These are phyloP conservation scores for Starmerella geochares DNA, from an alignment of 805 yeast species.

Conservation along the genomic window DNA sequence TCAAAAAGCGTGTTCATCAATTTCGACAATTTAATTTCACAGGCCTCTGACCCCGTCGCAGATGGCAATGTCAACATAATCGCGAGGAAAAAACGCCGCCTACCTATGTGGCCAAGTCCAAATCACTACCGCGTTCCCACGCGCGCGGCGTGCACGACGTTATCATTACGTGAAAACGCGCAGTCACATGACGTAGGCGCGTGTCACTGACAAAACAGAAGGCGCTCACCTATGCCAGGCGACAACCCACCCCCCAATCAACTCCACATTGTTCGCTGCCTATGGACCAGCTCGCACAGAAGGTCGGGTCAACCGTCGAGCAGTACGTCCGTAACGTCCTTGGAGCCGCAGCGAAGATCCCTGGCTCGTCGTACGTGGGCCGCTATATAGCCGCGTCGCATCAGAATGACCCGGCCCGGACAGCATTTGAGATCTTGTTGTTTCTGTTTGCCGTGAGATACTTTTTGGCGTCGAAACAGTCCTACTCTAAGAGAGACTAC, in stretches of 20 bases:
- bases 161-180: neutral
- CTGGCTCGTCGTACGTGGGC: constrained; percentile 35
- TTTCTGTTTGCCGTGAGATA: constrained; percentile 75
- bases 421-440: constrained; percentile 66
- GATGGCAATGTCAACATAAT: too few relatives aligned
- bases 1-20: too few relatives aligned
- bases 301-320: constrained; percentile 24
- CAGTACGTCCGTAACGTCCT: constrained; percentile 18
- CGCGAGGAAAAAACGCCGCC: too few relatives aligned
- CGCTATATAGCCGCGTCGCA: constrained; percentile 76
- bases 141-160: neutral
- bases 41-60: too few relatives aligned
- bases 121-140: too few relatives aligned
- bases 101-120: too few relatives aligned
- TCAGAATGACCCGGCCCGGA: constrained; percentile 86
- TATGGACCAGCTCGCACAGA: constrained; percentile 24
- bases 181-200: neutral
- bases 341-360: constrained; percentile 26
- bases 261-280: neutral
- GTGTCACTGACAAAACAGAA: constrained; percentile 1
- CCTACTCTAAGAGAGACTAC: constrained; percentile 60
- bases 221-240: neutral
- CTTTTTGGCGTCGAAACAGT: constrained; percentile 66
- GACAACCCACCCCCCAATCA: too few relatives aligned
- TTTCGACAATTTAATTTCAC: too few relatives aligned